These are phyloP conservation scores for Plasmodium knowlesi DNA, from an alignment of 169 alveolate genomes.

Conservation along the genomic window DNA sequence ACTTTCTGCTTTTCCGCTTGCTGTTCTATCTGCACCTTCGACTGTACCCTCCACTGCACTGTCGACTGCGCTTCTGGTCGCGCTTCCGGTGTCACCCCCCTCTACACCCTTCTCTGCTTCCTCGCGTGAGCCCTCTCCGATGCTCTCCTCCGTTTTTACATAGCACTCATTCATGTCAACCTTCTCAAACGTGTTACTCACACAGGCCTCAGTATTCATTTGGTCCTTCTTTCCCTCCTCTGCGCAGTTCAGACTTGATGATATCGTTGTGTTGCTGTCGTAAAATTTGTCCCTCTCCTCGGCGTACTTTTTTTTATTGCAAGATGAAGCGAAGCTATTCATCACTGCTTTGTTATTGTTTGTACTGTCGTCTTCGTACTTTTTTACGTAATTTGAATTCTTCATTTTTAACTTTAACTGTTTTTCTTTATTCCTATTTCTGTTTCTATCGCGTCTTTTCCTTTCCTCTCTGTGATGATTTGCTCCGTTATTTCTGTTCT, in stretches of 20 bases:
- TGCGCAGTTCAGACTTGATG: conserved; percentile 42
- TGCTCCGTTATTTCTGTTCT: conserved; percentile 10
- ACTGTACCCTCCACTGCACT: not conserved
- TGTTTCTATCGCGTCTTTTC: conserved; percentile 42
- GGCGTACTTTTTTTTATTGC: not conserved
- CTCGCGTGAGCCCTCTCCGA: not conserved
- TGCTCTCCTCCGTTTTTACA: conserved; percentile 57
- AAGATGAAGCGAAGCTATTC: not conserved
- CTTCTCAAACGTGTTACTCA: conserved; percentile 37
- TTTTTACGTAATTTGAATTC: not conserved
- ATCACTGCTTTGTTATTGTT: not conserved
- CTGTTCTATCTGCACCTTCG: not conserved
- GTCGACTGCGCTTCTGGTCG: not conserved
- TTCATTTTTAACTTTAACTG: conserved; percentile 23
- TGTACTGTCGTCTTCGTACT: not conserved
- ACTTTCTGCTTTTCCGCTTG: not conserved
- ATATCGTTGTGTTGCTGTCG: conserved; percentile 68
- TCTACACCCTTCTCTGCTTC: not conserved
- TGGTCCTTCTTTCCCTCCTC: conserved; percentile 24
- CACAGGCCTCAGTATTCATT: conserved; percentile 3
- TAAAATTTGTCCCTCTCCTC: not conserved
- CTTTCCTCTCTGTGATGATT: conserved; percentile 19
- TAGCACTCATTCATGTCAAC: conserved; percentile 31
- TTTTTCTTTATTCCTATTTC: conserved; percentile 41
- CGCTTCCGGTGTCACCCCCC: not conserved